phyloP scores from a whole-genome alignment of 768 basidiomycete genomes.

The Nevesoporus exiguus region DNA sequence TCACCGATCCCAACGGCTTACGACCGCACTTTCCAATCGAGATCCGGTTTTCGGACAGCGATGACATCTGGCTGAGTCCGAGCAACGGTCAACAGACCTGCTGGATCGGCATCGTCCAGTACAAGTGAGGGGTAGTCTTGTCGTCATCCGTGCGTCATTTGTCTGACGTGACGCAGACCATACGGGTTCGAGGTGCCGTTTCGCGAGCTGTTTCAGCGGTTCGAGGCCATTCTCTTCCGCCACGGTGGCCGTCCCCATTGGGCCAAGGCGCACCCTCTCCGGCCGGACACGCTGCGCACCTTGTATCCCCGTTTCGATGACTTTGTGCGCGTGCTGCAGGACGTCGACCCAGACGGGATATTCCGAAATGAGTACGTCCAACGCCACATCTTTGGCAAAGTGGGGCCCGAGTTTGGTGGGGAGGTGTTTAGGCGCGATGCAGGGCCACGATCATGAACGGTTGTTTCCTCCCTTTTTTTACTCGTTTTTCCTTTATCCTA shows the following conservation, averaged over 20 bases:
- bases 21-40: conserved; percentile 92
- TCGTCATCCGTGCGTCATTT: not conserved
- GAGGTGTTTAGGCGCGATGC: conserved; percentile 45
- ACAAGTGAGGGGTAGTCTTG: conserved; percentile 59
- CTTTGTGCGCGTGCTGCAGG: conserved; percentile 62
- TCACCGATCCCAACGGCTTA: conserved; percentile 63
- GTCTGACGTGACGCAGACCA: conserved; percentile 50
- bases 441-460: conserved; percentile 7
- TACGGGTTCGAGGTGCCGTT: conserved; percentile 84
- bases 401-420: conserved; percentile 36
- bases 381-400: conserved; percentile 77
- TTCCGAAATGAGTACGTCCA: conserved; percentile 89
- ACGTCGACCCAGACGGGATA: conserved; percentile 70
- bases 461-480: not conserved
- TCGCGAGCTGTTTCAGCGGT: conserved; percentile 68
- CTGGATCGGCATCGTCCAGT: conserved; percentile 98
- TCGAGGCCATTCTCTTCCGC: conserved; percentile 64
- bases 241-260: conserved; percentile 90
- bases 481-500: not conserved
- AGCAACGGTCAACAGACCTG: conserved; percentile 73
- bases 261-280: conserved; percentile 86
- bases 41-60: conserved; percentile 80
- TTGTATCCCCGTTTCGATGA: conserved; percentile 83
- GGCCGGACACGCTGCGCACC: conserved; percentile 55
- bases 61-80: conserved; percentile 95